These are phyloP conservation scores for Fomitopsis betulina DNA, from an alignment of 1,284 basidiomycete species.

Conservation along the genomic window DNA sequence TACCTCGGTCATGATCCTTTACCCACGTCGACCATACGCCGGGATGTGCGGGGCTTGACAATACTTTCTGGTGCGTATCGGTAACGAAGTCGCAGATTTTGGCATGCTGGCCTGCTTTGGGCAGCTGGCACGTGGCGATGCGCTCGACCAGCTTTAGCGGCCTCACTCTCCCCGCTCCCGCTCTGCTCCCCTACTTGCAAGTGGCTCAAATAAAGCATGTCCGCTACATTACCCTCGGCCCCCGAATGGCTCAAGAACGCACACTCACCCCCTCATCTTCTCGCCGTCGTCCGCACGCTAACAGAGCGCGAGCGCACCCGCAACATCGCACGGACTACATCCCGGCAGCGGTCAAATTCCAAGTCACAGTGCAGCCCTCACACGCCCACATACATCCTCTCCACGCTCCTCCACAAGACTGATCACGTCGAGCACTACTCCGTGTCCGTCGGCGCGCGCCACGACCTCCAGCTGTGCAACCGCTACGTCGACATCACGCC, in stretches of 20 bases:
- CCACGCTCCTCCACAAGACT: conserved; percentile 17
- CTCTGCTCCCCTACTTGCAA: not conserved
- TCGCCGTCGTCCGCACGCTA: conserved; percentile 31
- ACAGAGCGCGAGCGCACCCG: conserved; percentile 38
- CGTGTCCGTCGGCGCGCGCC: conserved; percentile 40
- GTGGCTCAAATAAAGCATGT: conserved; percentile 1
- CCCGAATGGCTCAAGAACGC: conserved; percentile 29
- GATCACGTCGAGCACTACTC: conserved; percentile 46
- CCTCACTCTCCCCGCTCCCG: too few species aligned
- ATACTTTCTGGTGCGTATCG: not conserved
- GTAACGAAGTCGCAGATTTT: not conserved
- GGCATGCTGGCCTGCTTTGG: not conserved
- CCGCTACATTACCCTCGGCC: not conserved
- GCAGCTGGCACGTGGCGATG: not conserved
- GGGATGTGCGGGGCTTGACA: not conserved
- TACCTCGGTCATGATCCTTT: not conserved
- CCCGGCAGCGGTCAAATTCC: conserved; percentile 27
- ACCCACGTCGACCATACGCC: not conserved
- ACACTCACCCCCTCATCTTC: conserved; percentile 30
- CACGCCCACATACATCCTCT: conserved; percentile 16
- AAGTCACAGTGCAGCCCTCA: conserved; percentile 15
- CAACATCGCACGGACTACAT: conserved; percentile 29
- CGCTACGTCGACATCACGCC: conserved; percentile 73
- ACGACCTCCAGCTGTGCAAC: conserved; percentile 46
- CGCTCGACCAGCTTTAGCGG: not conserved